Base-by-base conservation (phyloP, 805 yeast species). In the Candida manassasensis region DNA sequence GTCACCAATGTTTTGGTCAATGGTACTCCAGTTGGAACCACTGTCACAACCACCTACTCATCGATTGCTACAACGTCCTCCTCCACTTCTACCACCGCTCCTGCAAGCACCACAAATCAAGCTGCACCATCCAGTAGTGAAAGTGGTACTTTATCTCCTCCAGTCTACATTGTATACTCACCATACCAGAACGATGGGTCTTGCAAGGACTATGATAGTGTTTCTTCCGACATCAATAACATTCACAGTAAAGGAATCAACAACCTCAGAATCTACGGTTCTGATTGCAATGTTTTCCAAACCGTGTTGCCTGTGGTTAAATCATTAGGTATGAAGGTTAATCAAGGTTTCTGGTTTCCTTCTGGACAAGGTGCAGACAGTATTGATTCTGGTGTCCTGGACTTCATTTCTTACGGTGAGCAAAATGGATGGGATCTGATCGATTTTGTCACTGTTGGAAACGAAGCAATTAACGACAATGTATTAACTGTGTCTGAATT, bases 301-400 rank as follows among this genome's bases (percentile, higher is more conserved):
- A 77, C 82, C 3, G 77, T 87, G 25, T 69, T 77, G 48, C 85
- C 93, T 32, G 71, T 69, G 26, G 74, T 82, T 46, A 49, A 52
- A 16, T 34, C 56, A 10, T 60, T 82, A 35, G 95, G 95, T 3
- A 56, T 89, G 34, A 75, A 63, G 25, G 76, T 88, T 39, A 82
- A 84, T 58, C 96, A 86, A 68, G 96, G 97, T 32, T 73, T 89
- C 59, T 89, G 93, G 89, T 79, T 89, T 44, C 5, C 19, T 12
- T 56, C 71, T 30, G 41, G 61, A 13, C 66, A 57, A 18, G 95
- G 95, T 48, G 79, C 72, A 25, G 77, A 77, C 50, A 79, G 90
- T 6, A 75, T 86, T 41, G 88, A 84, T 55, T 61, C 47, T 34
- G 67, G 75, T 30, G 78, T 86, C 32, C 35, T 54, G 14, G 75